Percentiles rank a stretch among this genome's conserved stretches.
Evolutionary conservation across 441 rosid genomes (phyloP).

Genomic region (Melastoma candidum): DNA sequence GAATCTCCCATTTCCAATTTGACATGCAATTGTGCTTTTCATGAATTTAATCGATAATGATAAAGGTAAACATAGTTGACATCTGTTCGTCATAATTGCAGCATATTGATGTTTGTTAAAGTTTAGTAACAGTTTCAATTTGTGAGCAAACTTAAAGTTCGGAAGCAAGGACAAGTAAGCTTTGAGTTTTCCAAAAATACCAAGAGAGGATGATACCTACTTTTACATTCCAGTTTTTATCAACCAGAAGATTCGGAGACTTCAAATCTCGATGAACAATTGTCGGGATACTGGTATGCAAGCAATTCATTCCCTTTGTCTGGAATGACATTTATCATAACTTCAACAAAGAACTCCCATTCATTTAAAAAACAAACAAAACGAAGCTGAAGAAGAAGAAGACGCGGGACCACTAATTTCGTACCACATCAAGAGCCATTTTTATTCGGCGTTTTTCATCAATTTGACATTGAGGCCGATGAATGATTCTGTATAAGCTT

Average conservation of each 20-base stretch:
- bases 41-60: too few species aligned
- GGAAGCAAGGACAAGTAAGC: background rate
- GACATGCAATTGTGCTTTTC: too few species aligned
- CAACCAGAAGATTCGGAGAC: constrained; percentile 96
- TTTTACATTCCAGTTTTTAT: constrained; percentile 98
- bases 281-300: constrained; percentile 85
- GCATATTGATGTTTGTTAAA: too few species aligned
- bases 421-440: constrained; percentile 98
- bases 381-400: background rate
- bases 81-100: too few species aligned
- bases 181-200: too few species aligned
- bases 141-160: background rate
- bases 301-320: constrained; percentile 98
- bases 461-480: constrained; percentile 80
- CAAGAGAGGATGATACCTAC: constrained; percentile 20
- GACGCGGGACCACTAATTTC: constrained; percentile 10
- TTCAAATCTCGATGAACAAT: constrained; percentile 97
- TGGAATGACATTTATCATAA: constrained; percentile 18
- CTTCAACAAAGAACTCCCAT: too few species aligned
- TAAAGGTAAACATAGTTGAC: too few species aligned
- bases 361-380: too few species aligned
- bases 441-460: constrained; percentile 90
- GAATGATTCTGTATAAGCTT: constrained; percentile 84
- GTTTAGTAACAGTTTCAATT: background rate
- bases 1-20: too few species aligned